These are phyloP conservation scores for Ceratobasidium papillatum DNA, from an alignment of 1,284 basidiomycete genomes.

Conservation along the genomic window DNA sequence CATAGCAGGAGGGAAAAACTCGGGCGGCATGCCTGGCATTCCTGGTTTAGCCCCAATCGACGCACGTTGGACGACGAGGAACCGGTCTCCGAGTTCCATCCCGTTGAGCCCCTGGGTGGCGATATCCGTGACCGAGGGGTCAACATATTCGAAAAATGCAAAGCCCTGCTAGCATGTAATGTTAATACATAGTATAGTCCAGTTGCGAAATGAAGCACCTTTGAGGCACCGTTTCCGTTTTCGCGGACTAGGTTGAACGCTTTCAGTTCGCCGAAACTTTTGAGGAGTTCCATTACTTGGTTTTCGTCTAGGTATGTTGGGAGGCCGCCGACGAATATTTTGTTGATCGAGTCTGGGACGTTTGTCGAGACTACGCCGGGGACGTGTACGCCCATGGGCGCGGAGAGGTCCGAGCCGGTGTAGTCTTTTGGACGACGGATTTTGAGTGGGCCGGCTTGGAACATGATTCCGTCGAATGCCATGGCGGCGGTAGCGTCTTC, in stretches of 20 bases:
- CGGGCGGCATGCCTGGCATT: slow-evolving; percentile 50
- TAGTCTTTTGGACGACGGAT: slow-evolving; percentile 98
- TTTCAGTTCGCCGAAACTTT: slow-evolving; percentile 96
- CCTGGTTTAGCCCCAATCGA: slow-evolving; percentile 88
- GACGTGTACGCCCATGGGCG: slow-evolving; percentile 75
- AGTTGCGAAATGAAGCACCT: slow-evolving; percentile 60
- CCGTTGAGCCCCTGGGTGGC: slow-evolving; percentile 96
- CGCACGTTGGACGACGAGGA: slow-evolving; percentile 94
- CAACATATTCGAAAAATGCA: slow-evolving; percentile 98
- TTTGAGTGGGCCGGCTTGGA: slow-evolving; percentile 90
- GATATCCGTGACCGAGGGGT: slow-evolving; percentile 87
- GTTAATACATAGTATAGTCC: background rate
- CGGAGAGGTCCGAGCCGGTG: slow-evolving; percentile 72
- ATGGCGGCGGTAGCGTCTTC: slow-evolving; percentile 97
- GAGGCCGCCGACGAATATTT: slow-evolving; percentile 96
- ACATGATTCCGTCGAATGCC: slow-evolving; percentile 96
- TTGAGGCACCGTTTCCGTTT: slow-evolving; percentile 86
- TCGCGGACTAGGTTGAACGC: slow-evolving; percentile 99
- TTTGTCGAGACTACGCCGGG: slow-evolving; percentile 96
- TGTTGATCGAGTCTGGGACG: slow-evolving; percentile 96
- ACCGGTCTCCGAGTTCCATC: slow-evolving; percentile 98
- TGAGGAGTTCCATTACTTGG: slow-evolving; percentile 96
- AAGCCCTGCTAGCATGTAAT: slow-evolving; percentile 74
- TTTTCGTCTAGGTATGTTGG: slow-evolving; percentile 96
- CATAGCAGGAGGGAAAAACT: slow-evolving; percentile 45